Evolutionary conservation across 352 stramenopile species (phyloP).

Genomic region (Pythium monospermum): DNA sequence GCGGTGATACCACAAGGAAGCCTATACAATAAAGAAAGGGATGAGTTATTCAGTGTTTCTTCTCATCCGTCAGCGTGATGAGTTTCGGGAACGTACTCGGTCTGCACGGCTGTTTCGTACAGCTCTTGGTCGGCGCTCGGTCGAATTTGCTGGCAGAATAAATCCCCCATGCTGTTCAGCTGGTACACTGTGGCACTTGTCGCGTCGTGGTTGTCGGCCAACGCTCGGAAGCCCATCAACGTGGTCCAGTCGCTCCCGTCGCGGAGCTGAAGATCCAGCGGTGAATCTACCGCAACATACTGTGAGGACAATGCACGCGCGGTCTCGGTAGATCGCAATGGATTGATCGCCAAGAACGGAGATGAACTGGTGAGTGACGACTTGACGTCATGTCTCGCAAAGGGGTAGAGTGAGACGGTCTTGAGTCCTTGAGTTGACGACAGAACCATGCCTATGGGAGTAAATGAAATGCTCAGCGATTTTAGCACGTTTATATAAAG

Average conservation of each 20-base stretch:
- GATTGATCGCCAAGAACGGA: conserved; percentile 27
- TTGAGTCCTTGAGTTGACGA: conserved; percentile 15
- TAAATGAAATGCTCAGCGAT: too few relatives aligned
- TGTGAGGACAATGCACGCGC: conserved; percentile 23
- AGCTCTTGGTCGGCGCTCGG: conserved; percentile 24
- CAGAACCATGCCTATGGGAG: conserved; percentile 9
- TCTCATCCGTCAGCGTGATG: too few relatives aligned
- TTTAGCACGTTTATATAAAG: too few relatives aligned
- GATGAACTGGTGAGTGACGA: neutral
- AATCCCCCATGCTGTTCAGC: conserved; percentile 58
- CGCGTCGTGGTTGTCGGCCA: conserved; percentile 15
- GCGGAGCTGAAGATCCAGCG: conserved; percentile 50
- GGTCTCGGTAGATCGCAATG: conserved; percentile 26
- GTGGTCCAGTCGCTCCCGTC: conserved; percentile 58
- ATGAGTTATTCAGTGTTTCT: too few relatives aligned
- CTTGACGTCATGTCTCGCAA: neutral
- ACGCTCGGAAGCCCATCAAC: conserved; percentile 42
- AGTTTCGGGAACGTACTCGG: conserved; percentile 49
- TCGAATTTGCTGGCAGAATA: conserved; percentile 55
- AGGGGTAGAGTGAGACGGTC: conserved; percentile 17
- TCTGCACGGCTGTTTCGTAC: conserved; percentile 46
- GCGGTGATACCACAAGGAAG: conserved; percentile 46
- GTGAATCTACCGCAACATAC: conserved; percentile 49
- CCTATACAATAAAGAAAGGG: conserved; percentile 19
- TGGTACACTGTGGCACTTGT: conserved; percentile 38